These are phyloP conservation scores for Crithidia thermophila DNA, from an alignment of 208 protist species.

Conservation along the genomic window DNA sequence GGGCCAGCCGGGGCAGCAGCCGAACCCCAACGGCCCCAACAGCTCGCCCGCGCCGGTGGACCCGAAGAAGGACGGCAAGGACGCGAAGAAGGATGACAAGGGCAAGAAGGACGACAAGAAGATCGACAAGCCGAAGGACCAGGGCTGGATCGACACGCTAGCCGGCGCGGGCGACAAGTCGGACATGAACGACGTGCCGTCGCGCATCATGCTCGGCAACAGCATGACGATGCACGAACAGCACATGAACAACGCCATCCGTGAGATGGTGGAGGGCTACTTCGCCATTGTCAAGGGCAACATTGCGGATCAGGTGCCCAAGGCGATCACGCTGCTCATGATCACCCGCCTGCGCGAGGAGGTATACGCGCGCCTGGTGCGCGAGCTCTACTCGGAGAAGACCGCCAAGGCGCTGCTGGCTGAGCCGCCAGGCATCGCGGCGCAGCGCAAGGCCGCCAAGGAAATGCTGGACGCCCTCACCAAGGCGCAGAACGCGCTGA, in stretches of 20 bases:
- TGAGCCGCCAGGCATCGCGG: constrained; percentile 88
- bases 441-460: constrained; percentile 87
- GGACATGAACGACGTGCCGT: constrained; percentile 80
- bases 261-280: constrained; percentile 93
- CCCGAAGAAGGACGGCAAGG: constrained; percentile 14
- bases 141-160: constrained; percentile 44
- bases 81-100: constrained; percentile 34
- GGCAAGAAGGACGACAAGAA: constrained; percentile 43
- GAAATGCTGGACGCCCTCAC: constrained; percentile 91
- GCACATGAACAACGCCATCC: constrained; percentile 82
- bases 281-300: constrained; percentile 92
- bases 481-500: constrained; percentile 84
- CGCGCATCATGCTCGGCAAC: constrained; percentile 76
- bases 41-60: constrained; percentile 9
- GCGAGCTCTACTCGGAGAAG: constrained; percentile 94
- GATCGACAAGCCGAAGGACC: constrained; percentile 57
- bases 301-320: constrained; percentile 97
- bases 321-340: constrained; percentile 98
- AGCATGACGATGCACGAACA: constrained; percentile 77
- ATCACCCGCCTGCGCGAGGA: constrained; percentile 93
- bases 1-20: constrained; percentile 10
- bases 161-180: constrained; percentile 23
- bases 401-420: constrained; percentile 93
- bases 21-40: constrained; percentile 10
- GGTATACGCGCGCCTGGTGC: constrained; percentile 95